A percentile compares a stretch with the other conserved stretches of the same genome.
These are phyloP conservation scores for Cyberlindnera veronae DNA, from an alignment of 805 yeast species.

Conservation along the genomic window DNA sequence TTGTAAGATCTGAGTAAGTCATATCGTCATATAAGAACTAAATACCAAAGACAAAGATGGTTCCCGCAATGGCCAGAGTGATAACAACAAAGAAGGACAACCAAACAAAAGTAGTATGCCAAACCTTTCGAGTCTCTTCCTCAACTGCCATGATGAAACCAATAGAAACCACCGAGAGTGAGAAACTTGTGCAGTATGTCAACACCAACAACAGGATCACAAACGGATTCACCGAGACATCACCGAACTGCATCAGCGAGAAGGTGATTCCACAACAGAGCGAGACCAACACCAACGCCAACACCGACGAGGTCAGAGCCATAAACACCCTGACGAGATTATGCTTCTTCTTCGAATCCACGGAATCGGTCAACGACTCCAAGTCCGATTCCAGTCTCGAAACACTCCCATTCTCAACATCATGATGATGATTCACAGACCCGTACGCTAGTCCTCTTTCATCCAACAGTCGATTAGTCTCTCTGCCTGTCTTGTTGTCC, in stretches of 20 bases:
- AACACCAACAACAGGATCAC: slow-evolving; percentile 34
- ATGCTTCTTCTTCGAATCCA: slow-evolving; percentile 27
- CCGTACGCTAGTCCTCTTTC: not conserved
- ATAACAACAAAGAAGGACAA: slow-evolving; percentile 37
- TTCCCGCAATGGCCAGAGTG: slow-evolving; percentile 42
- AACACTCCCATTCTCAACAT: not conserved
- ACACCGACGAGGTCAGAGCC: slow-evolving; percentile 37
- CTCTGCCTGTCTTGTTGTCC: too few relatives aligned
- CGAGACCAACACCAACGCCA: slow-evolving; percentile 40
- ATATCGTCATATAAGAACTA: not conserved
- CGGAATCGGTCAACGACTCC: slow-evolving; percentile 13
- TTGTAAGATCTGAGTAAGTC: slow-evolving; percentile 3
- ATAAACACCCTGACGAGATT: slow-evolving; percentile 43
- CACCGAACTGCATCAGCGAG: slow-evolving; percentile 25
- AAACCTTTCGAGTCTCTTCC: slow-evolving; percentile 24
- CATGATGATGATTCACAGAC: not conserved
- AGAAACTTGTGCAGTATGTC: slow-evolving; percentile 40
- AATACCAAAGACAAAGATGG: slow-evolving; percentile 32
- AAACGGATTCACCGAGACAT: slow-evolving; percentile 23
- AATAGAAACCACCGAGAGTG: slow-evolving; percentile 40
- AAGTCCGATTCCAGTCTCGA: slow-evolving; percentile 7
- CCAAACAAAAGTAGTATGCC: slow-evolving; percentile 45
- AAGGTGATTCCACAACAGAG: slow-evolving; percentile 43
- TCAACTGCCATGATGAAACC: slow-evolving; percentile 42
- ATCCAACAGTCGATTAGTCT: too few relatives aligned